Conservation (phyloP, 2,329 filamentous ascomycete species). For the Trichoderma brevicompactum region DNA sequence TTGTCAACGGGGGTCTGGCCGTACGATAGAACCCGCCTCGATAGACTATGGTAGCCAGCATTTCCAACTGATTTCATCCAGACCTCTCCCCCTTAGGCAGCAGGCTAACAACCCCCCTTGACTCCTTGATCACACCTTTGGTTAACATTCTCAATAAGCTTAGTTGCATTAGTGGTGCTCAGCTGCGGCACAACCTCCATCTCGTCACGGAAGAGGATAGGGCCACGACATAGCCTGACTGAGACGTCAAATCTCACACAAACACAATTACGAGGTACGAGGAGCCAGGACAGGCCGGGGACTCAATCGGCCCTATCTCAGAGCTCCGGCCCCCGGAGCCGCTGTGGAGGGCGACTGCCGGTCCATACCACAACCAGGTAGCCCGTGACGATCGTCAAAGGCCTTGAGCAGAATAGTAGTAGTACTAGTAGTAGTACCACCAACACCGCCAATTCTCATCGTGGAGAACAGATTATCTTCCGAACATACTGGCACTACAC, state of each 20-base stretch:
- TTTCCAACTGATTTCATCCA: neutral
- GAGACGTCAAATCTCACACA: constrained; percentile 1
- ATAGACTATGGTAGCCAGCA: neutral
- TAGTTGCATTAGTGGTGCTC: constrained; percentile 1
- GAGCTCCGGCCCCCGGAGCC: constrained; percentile 7
- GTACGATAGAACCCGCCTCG: neutral
- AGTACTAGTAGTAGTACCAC: neutral
- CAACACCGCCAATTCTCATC: neutral
- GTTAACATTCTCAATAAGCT: constrained; percentile 24
- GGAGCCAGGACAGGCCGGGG: neutral
- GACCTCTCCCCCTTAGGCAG: neutral
- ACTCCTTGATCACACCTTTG: neutral
- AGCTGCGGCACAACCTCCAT: neutral
- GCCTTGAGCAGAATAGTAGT: neutral
- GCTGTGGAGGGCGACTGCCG: neutral
- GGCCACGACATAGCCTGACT: neutral
- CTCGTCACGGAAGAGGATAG: neutral
- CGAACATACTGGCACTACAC: too few species aligned
- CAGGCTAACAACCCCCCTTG: neutral
- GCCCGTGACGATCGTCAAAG: neutral
- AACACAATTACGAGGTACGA: constrained; percentile 4
- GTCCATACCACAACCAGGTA: neutral
- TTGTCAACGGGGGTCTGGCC: neutral
- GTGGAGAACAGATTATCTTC: too few species aligned
- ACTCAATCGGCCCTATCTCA: constrained; percentile 28